Conservation (phyloP, 352 stramenopile genomes). For the Thalassiosira oceanica region DNA sequence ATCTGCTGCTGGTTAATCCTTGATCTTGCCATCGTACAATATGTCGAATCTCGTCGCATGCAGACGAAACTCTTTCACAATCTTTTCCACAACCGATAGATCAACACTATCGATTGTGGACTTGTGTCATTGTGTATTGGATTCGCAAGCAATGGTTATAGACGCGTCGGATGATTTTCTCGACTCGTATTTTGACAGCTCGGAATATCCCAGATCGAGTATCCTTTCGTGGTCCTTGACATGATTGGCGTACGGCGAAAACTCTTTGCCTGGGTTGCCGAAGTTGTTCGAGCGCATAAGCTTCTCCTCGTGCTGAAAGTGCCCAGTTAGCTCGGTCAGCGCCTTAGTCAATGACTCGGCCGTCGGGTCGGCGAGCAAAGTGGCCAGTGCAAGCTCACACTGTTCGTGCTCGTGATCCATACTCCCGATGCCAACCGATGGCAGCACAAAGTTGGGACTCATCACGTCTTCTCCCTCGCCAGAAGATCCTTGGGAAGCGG, state of each 20-base stretch:
- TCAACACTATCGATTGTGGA: too few species aligned
- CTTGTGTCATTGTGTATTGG: too few species aligned
- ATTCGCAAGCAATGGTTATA: too few species aligned
- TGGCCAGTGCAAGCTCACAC: slow-evolving; percentile 30
- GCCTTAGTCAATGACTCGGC: slow-evolving; percentile 14
- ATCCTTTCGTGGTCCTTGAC: slow-evolving; percentile 50
- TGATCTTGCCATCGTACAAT: slow-evolving; percentile 28
- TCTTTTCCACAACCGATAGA: slow-evolving; percentile 19
- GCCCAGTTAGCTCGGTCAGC: slow-evolving; percentile 15
- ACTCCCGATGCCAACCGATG: slow-evolving; percentile 42
- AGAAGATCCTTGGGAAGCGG: not conserved
- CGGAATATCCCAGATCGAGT: slow-evolving; percentile 33
- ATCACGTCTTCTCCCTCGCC: slow-evolving; percentile 18
- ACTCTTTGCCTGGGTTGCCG: slow-evolving; percentile 12
- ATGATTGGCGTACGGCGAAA: slow-evolving; percentile 42
- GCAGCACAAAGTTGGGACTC: slow-evolving; percentile 8
- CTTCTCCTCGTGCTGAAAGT: slow-evolving; percentile 50
- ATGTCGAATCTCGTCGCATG: slow-evolving; percentile 35
- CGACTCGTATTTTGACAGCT: slow-evolving; percentile 18
- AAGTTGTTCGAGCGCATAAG: slow-evolving; percentile 30
- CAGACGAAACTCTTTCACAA: slow-evolving; percentile 36
- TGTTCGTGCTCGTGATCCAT: slow-evolving; percentile 54
- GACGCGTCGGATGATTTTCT: slow-evolving; percentile 15
- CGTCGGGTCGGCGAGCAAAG: slow-evolving; percentile 4
- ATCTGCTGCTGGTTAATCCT: too few species aligned